Conservation (phyloP, 768 basidiomycete species). For the Boletus vermiculosoides region DNA sequence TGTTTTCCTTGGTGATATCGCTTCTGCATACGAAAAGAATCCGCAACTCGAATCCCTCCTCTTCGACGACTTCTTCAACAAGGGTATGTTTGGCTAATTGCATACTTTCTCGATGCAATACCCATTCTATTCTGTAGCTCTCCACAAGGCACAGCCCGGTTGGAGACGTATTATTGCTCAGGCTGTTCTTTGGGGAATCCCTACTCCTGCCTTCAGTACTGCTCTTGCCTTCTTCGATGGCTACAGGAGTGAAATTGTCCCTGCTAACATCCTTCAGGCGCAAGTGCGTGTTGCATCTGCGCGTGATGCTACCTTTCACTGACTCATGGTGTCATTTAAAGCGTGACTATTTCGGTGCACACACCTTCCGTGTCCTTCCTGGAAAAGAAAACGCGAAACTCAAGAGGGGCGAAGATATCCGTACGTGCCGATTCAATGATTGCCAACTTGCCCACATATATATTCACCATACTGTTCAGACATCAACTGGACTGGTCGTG, state of each 20-base stretch:
- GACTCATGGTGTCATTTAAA: slow-evolving; percentile 27
- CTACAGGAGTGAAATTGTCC: slow-evolving; percentile 92
- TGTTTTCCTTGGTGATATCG: slow-evolving; percentile 94
- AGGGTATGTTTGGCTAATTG: slow-evolving; percentile 45
- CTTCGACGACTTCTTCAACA: slow-evolving; percentile 97
- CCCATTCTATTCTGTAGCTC: slow-evolving; percentile 45
- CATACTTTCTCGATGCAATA: background rate
- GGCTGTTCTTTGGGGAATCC: slow-evolving; percentile 95
- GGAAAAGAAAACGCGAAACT: slow-evolving; percentile 88
- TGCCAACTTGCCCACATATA: background rate
- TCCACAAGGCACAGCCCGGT: slow-evolving; percentile 93
- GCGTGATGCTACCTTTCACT: background rate
- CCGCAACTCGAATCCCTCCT: slow-evolving; percentile 84
- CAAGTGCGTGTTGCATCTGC: slow-evolving; percentile 51
- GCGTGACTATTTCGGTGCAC: slow-evolving; percentile 99
- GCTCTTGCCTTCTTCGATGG: slow-evolving; percentile 99
- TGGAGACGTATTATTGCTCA: slow-evolving; percentile 98
- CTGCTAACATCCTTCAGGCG: slow-evolving; percentile 92
- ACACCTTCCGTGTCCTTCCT: slow-evolving; percentile 93
- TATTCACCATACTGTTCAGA: slow-evolving; percentile 45
- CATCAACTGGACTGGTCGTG: slow-evolving; percentile 98
- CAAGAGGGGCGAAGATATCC: slow-evolving; percentile 81
- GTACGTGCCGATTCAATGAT: slow-evolving; percentile 52
- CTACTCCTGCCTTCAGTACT: slow-evolving; percentile 96
- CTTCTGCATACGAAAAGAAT: slow-evolving; percentile 86